These are phyloP conservation scores for Trametes maxima DNA, from an alignment of 768 basidiomycete species.

Conservation along the genomic window DNA sequence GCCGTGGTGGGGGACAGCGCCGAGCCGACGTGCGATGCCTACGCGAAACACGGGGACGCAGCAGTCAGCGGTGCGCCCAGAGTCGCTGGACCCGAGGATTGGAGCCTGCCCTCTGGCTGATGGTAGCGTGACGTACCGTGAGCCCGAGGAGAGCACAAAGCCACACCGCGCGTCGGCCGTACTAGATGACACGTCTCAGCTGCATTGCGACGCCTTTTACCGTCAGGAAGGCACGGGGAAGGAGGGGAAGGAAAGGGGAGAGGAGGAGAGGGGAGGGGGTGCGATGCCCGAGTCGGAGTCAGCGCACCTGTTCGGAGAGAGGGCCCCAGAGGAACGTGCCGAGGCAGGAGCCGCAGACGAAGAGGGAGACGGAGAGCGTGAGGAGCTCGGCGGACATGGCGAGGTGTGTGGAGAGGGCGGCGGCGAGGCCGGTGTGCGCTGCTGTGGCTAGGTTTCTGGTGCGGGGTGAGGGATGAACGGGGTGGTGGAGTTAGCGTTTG, in stretches of 20 bases:
- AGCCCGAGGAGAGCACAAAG: conserved; percentile 59
- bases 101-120: no score
- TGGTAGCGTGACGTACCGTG: conserved; percentile 31
- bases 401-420: conserved; percentile 46
- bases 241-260: no score
- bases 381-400: conserved; percentile 50
- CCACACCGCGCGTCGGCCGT: conserved; percentile 63
- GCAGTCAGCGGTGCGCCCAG: no score
- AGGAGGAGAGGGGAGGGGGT: no score
- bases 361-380: conserved; percentile 40
- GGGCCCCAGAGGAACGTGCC: conserved; percentile 60
- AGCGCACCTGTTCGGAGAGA: conserved; percentile 39
- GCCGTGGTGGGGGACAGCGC: background rate
- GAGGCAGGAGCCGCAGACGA: conserved; percentile 53
- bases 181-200: conserved; percentile 33
- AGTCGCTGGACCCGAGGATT: no score
- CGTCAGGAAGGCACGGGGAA: no score
- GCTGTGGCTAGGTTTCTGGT: conserved; percentile 55
- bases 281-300: no score
- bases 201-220: background rate
- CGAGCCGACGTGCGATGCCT: background rate
- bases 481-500: background rate
- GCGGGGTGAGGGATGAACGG: background rate
- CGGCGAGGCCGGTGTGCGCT: conserved; percentile 51
- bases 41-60: no score